A percentile compares a stretch with the other conserved stretches of the same genome.
Evolutionary conservation across 106 monocot genomes (phyloP).

Genomic region (Dioscorea dumetorum): DNA sequence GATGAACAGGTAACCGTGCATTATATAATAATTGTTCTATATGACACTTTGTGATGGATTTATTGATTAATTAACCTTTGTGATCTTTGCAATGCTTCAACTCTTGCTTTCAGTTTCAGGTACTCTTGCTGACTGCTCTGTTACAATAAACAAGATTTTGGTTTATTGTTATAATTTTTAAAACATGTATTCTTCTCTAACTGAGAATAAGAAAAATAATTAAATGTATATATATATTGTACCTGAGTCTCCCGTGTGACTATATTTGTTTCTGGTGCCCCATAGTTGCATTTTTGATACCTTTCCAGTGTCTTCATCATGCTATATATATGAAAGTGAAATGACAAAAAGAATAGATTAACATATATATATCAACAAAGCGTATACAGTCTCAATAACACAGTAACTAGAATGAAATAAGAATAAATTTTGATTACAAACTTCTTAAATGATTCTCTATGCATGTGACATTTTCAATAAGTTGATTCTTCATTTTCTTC

Average conservation of each 20-base stretch:
- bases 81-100: constrained; percentile 23
- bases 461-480: too few relatives aligned
- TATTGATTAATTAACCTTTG: constrained; percentile 16
- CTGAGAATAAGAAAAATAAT: background rate
- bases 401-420: too few relatives aligned
- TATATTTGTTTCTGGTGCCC: constrained; percentile 39
- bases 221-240: background rate
- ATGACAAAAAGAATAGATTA: constrained; percentile 1
- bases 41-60: too few relatives aligned
- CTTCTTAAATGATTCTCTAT: too few relatives aligned
- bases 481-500: too few relatives aligned
- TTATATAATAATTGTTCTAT: too few relatives aligned
- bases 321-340: constrained; percentile 12
- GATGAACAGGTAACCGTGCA: too few relatives aligned
- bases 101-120: constrained; percentile 25
- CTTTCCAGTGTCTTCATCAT: constrained; percentile 74
- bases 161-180: background rate
- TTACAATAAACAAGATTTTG: background rate
- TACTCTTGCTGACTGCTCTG: constrained; percentile 36
- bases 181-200: background rate
- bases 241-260: constrained; percentile 55
- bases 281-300: constrained; percentile 64
- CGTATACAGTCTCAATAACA: too few relatives aligned
- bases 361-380: constrained; percentile 6
- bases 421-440: too few relatives aligned